Conservation (phyloP, 441 rosid species). For the Syzygium malaccense region DNA sequence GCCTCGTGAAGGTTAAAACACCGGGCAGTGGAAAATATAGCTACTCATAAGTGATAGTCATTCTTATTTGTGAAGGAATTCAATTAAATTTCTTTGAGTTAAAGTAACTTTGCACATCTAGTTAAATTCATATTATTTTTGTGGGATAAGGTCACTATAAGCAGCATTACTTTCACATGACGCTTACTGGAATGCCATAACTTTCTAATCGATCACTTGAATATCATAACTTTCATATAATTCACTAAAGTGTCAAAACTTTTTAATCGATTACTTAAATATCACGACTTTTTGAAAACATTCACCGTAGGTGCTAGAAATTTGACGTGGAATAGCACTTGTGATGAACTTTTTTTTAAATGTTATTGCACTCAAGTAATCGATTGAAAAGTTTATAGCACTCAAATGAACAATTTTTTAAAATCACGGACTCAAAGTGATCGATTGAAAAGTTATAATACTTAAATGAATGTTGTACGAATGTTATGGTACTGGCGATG, state of each 20-base stretch:
- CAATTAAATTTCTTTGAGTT: neutral
- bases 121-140: neutral
- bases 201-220: neutral
- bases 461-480: accelerated
- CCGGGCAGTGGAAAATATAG: neutral
- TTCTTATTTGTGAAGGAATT: neutral
- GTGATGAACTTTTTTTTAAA: neutral
- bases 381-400: accelerated
- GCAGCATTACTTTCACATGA: accelerated
- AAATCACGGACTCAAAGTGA: neutral
- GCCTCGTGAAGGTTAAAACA: neutral
- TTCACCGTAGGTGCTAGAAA: neutral
- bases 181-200: neutral
- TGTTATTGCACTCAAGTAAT: neutral
- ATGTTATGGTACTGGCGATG: neutral
- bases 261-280: accelerated
- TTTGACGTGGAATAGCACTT: neutral
- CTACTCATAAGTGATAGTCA: neutral
- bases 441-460: neutral
- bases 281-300: neutral
- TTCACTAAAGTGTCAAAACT: accelerated
- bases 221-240: accelerated
- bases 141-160: accelerated
- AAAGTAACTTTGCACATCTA: neutral
- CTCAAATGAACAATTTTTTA: neutral